Base-by-base conservation (phyloP, 2,329 filamentous ascomycete species). In the Arthrobotrys pseudoclavata region DNA sequence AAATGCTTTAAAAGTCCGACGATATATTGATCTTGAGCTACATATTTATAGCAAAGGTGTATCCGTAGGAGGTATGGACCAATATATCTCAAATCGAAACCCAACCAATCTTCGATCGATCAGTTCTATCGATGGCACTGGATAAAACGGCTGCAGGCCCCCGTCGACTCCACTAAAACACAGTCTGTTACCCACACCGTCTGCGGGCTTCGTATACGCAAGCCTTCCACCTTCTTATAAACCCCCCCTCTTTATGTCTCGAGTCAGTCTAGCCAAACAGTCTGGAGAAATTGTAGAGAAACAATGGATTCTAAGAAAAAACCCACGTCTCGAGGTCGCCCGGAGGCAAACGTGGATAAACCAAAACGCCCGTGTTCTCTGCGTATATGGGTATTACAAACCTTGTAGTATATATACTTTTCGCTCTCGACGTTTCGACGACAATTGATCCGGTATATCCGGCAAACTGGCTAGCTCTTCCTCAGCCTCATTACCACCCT, bases 401-500 rank as follows among this genome's bases (percentile, higher is more conserved):
- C 37, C 37, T 45, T 20, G 55, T 34, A n/a, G 37, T 40, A 40
- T 9, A 34, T 40, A 15, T 15, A 12, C 12, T 13, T 37, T 12
- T 7, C 34, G 5, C 24, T 24, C 10, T 52, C 26, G 18, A 57
- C 29, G 50, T 29, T 34, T 52, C 48, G 48, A 6, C 24, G 15
- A 12, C 5, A 6, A 68, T 77, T 77, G 74, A 77, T 77, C 74
- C 74, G 74, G 20, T 77, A 77, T 77, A 77, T 15, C 72, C 72
- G 72, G 67, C 53, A 62, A 67, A 34, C 64, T 67, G 55, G 31
- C 18, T 20, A 53, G 22, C 40, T 48, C n/a, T 10, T 22, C 26
- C 66, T 70, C 61, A 77, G 67, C 74, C 74, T 77, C 74, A 71
- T 64, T 66, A 24, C 37, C 42, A 53, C 29, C 53, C 26, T n/a